Evolutionary conservation across 2,329 filamentous ascomycete genomes (phyloP).

Genomic region (Biscogniauxia marginata): DNA sequence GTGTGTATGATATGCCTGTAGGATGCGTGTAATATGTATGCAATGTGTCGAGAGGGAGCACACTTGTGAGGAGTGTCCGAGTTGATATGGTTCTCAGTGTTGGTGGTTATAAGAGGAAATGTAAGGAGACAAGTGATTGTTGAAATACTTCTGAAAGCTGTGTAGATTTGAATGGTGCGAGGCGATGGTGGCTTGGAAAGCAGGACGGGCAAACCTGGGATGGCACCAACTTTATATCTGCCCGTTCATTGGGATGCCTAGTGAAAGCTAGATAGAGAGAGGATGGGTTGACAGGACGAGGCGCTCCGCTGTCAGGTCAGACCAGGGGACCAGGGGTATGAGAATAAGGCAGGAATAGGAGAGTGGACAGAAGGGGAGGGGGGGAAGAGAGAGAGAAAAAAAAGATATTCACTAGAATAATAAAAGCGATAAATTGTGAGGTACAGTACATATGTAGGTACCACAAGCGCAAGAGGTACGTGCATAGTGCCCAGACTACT

Average conservation of each 20-base stretch:
- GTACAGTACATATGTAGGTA: background rate
- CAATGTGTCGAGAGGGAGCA: background rate
- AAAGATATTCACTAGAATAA: conserved; percentile 1
- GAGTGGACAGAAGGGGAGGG: background rate
- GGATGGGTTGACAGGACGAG: conserved; percentile 13
- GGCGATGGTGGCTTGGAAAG: conserved; percentile 4
- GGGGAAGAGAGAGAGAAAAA: conserved; percentile 2
- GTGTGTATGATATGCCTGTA: background rate
- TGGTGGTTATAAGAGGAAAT: no score
- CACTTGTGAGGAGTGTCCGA: background rate
- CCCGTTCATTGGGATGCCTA: conserved; percentile 3
- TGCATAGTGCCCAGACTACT: background rate
- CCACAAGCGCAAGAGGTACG: background rate
- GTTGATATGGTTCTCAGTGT: no score
- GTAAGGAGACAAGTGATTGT: no score
- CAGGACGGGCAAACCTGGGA: conserved; percentile 9
- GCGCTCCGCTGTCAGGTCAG: conserved; percentile 14
- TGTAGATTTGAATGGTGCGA: conserved; percentile 6
- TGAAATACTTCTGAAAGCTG: no score
- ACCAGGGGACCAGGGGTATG: conserved; percentile 1
- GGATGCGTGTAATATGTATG: background rate
- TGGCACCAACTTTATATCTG: conserved; percentile 23
- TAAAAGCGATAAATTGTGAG: background rate
- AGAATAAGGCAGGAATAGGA: background rate
- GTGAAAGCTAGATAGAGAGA: conserved; percentile 1